Evolutionary conservation across 768 basidiomycete genomes (phyloP).

Genomic region (Fomitopsis pulvina): DNA sequence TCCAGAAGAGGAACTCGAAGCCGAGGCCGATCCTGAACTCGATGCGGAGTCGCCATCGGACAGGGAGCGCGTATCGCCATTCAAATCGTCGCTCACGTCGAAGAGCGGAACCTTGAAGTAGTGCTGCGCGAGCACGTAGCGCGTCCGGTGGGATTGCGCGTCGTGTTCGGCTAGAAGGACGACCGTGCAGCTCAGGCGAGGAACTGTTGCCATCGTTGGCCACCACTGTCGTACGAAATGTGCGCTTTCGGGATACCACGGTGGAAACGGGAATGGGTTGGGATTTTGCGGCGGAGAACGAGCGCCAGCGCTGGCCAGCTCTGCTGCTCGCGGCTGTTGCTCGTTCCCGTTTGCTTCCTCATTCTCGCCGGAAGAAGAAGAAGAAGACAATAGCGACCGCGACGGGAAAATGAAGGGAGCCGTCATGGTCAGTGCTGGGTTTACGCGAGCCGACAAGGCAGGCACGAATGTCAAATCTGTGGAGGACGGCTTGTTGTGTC

Average conservation of each 20-base stretch:
- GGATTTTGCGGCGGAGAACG: conserved; percentile 19
- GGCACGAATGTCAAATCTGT: conserved; percentile 14
- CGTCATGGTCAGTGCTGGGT: conserved; percentile 14
- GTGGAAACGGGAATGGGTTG: conserved; percentile 61
- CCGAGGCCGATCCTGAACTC: background rate
- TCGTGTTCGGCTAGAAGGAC: conserved; percentile 61
- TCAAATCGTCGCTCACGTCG: conserved; percentile 8
- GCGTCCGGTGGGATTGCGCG: conserved; percentile 48
- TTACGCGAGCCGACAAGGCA: conserved; percentile 16
- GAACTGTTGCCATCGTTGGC: conserved; percentile 59
- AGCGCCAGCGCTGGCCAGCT: background rate
- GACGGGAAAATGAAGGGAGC: conserved; percentile 20
- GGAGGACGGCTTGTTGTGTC: conserved; percentile 18
- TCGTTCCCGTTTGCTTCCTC: conserved; percentile 2
- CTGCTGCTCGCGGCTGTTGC: background rate
- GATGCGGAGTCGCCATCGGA: background rate
- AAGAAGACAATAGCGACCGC: background rate
- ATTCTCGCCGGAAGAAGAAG: background rate
- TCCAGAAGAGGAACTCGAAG: background rate
- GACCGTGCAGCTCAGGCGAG: conserved; percentile 65
- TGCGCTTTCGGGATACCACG: conserved; percentile 67
- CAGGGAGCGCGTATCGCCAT: background rate
- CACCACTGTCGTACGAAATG: conserved; percentile 82
- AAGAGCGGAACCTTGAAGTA: conserved; percentile 65
- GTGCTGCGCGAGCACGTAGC: conserved; percentile 67